Evolutionary conservation across 192 early-diverging fungal species (phyloP), one percentile per base, ranked within the genome.

Genomic region (Coemansia sp.): DNA sequence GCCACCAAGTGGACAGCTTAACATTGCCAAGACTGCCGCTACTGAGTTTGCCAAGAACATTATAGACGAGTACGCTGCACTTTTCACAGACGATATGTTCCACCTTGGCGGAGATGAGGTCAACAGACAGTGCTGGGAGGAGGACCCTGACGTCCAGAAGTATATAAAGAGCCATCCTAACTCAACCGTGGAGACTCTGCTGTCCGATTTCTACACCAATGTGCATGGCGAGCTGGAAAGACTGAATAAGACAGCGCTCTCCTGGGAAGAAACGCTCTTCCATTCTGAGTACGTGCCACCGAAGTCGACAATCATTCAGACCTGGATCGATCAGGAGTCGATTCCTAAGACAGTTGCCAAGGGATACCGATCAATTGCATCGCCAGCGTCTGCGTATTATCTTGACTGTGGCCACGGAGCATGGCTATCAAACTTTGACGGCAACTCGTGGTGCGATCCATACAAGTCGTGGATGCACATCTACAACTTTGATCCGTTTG

Each of bases 1-100:
- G 65, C 92, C 94, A 15, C 91, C 92, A 12, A 88, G 87, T 64
- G 95, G 94, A 0, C 95, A 96, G 77, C 71, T 98, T 65, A 90
- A 92, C 63, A 90, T 90, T 18, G 72, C 86, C 26, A 74, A 89
- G 47, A 64, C 84, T 4, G 86, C 87, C 38, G 93, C 92, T 0
- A 85, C 89, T 38, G 65, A 85, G 1, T 85, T 93, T 44, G 75
- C 94, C 7, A 65, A 77, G 0, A 71, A 79, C 13, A 78, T 96
- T 6, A 77, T 96, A 56, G 72, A 84, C 42, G 92, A 93, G 68
- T 86, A 92, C 44, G 54, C 86, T 9, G 64, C 71, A 1, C 74
- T 88, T 44, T 96, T 95, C 80, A 61, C 83, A 3, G 93, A 97
- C 75, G 70, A 79, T 2, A 83, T 83, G 54, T 85, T 90, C 67